Evolutionary conservation across 1,139 yeast species (phyloP).

Genomic region (Yamadazyma conglobata): DNA sequence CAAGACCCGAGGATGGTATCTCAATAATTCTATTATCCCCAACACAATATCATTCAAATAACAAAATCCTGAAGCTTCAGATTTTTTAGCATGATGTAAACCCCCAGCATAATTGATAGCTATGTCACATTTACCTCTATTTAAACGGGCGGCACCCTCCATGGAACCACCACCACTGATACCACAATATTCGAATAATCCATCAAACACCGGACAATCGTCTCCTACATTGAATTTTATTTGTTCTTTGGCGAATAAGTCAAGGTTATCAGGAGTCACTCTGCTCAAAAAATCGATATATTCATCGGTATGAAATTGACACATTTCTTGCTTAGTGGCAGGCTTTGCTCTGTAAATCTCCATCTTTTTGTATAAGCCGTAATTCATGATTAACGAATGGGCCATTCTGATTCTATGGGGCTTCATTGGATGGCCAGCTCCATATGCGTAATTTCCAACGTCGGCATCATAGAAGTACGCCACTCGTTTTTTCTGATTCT

Average conservation of each 20-base stretch:
- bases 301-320: slow-evolving; percentile 97
- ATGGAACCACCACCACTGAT: slow-evolving; percentile 90
- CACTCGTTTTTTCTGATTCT: slow-evolving; percentile 40
- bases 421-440: slow-evolving; percentile 98
- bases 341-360: slow-evolving; percentile 96
- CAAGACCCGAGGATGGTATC: slow-evolving; percentile 86
- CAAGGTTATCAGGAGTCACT: slow-evolving; percentile 93
- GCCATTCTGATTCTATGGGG: slow-evolving; percentile 99
- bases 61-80: slow-evolving; percentile 92
- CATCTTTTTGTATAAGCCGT: slow-evolving; percentile 94
- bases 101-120: slow-evolving; percentile 99
- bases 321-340: slow-evolving; percentile 97
- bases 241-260: slow-evolving; percentile 86
- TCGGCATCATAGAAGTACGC: slow-evolving; percentile 62
- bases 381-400: slow-evolving; percentile 93
- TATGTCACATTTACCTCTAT: slow-evolving; percentile 83
- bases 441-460: slow-evolving; percentile 96
- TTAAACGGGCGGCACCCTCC: slow-evolving; percentile 86
- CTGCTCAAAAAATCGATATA: slow-evolving; percentile 90
- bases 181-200: slow-evolving; percentile 82
- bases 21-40: slow-evolving; percentile 74
- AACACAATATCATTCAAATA: slow-evolving; percentile 92
- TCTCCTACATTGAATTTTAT: slow-evolving; percentile 95
- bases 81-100: slow-evolving; percentile 92
- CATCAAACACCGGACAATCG: slow-evolving; percentile 97